Conservation (phyloP, 164 flowering plant genomes). For the Warburgia ugandensis region DNA sequence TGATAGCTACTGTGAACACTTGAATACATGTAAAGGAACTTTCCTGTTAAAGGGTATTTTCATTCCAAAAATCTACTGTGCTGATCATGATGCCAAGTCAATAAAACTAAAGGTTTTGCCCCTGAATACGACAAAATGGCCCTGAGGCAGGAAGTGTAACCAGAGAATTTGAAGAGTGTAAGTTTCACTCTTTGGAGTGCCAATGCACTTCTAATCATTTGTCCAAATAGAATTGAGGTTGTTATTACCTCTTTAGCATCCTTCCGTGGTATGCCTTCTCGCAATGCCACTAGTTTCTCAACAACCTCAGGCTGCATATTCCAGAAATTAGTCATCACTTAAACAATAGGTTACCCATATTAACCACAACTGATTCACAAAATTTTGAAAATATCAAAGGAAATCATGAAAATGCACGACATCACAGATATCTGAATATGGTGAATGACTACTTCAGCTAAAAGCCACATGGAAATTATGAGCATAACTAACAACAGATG, state of each 20-base stretch:
- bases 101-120: too few species aligned
- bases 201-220: neutral
- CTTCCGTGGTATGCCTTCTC: constrained; percentile 95
- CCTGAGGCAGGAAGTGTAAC: too few species aligned
- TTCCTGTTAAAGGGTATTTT: too few species aligned
- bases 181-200: neutral
- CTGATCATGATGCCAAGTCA: too few species aligned
- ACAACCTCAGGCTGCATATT: constrained; percentile 83
- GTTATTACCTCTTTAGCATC: constrained; percentile 89
- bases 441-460: neutral
- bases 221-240: neutral
- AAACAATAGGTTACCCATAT: neutral
- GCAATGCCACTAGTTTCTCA: constrained; percentile 77
- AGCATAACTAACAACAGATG: neutral
- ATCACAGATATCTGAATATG: neutral
- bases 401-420: too few species aligned
- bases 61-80: too few species aligned
- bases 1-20: too few species aligned
- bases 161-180: neutral
- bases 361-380: too few species aligned
- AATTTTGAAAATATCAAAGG: too few species aligned
- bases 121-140: too few species aligned
- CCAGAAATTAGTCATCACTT: neutral
- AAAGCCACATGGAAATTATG: neutral
- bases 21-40: too few species aligned